These are phyloP conservation scores for Colletotrichum sp. DNA, from an alignment of 2,329 filamentous ascomycete genomes.

Conservation along the genomic window DNA sequence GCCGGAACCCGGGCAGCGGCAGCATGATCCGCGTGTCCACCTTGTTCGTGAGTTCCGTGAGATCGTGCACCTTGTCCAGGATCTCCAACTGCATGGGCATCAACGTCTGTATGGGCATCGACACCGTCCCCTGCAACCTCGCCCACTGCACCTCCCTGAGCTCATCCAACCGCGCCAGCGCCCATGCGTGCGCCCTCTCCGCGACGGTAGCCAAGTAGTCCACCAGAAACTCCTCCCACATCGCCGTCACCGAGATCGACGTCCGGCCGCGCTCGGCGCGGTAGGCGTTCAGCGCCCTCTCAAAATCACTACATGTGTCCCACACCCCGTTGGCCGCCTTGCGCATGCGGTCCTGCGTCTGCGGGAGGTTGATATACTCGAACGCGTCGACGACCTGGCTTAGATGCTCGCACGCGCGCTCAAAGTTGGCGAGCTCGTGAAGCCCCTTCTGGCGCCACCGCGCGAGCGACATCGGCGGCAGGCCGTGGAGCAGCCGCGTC, in stretches of 20 bases:
- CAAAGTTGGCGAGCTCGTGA: background rate
- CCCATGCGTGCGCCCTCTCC: background rate
- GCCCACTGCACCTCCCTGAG: background rate
- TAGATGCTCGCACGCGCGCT: background rate
- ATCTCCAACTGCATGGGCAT: background rate
- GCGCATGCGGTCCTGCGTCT: background rate
- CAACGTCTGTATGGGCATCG: background rate
- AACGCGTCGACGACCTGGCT: background rate
- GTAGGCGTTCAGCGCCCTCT: background rate
- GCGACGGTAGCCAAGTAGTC: background rate
- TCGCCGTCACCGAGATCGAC: background rate
- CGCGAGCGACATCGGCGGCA: background rate
- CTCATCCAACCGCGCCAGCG: background rate
- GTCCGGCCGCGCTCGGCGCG: background rate
- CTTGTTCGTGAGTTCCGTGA: background rate
- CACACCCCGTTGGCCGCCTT: background rate
- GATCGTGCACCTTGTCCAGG: background rate
- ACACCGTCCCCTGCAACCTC: background rate
- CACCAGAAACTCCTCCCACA: slow-evolving; percentile 9
- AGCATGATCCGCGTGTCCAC: slow-evolving; percentile 7
- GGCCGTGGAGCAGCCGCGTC: background rate
- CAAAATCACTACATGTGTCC: background rate
- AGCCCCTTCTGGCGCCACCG: background rate
- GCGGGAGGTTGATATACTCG: slow-evolving; percentile 1
- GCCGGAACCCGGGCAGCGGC: background rate